Percentiles rank a stretch among this genome's conserved stretches.
phyloP scores from a whole-genome alignment of 208 protist species.

The Trypanosoma scelopori region DNA sequence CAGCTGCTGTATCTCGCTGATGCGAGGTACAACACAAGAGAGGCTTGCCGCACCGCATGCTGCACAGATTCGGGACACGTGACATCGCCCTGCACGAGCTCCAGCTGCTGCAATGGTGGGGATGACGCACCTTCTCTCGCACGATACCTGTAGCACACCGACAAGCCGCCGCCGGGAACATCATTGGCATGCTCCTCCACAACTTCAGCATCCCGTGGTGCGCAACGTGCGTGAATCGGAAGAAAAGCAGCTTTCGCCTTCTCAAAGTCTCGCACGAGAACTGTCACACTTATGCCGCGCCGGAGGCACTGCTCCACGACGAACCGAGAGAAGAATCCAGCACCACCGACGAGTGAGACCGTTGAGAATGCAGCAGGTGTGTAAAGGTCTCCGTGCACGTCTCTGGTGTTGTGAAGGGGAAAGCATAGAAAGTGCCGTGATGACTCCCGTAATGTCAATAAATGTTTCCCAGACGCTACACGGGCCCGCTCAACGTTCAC shows the following conservation, averaged over 20 bases:
- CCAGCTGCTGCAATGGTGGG: slow-evolving; percentile 16
- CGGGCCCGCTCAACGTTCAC: slow-evolving; percentile 3
- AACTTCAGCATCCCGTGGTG: slow-evolving; percentile 21
- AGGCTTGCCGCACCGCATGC: slow-evolving; percentile 52
- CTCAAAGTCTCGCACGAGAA: slow-evolving; percentile 46
- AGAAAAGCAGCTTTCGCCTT: slow-evolving; percentile 48
- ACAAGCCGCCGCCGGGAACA: background rate
- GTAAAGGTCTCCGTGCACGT: slow-evolving; percentile 14
- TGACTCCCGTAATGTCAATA: slow-evolving; percentile 4
- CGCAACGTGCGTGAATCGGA: slow-evolving; percentile 39
- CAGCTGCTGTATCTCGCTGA: slow-evolving; percentile 27
- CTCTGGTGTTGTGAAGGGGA: slow-evolving; percentile 35
- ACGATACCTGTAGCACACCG: slow-evolving; percentile 4
- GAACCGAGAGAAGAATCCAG: slow-evolving; percentile 51
- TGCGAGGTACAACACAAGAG: slow-evolving; percentile 52
- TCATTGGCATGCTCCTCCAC: slow-evolving; percentile 7
- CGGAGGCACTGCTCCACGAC: slow-evolving; percentile 68
- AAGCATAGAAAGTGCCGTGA: slow-evolving; percentile 38
- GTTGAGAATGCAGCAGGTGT: slow-evolving; percentile 12
- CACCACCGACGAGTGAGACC: slow-evolving; percentile 58
- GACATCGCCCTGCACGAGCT: slow-evolving; percentile 58
- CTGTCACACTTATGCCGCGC: slow-evolving; percentile 61
- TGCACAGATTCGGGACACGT: slow-evolving; percentile 37
- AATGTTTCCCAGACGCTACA: background rate
- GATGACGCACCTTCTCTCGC: background rate